These are phyloP conservation scores for Microdochium paspali DNA, from an alignment of 2,329 filamentous ascomycete species.

Conservation along the genomic window DNA sequence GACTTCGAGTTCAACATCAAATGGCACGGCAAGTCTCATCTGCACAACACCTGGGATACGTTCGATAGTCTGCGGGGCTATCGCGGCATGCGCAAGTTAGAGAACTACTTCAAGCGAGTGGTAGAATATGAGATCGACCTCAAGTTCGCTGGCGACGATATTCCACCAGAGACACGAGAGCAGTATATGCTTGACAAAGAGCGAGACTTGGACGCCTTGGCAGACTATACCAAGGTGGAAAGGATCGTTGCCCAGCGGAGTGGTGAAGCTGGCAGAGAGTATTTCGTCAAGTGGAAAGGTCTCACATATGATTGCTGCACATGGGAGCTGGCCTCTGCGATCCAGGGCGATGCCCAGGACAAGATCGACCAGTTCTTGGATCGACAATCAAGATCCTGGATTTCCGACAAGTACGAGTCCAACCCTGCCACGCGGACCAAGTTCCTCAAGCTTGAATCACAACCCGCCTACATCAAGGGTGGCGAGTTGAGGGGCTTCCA, in stretches of 20 bases:
- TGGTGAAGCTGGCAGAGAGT: conserved; percentile 74
- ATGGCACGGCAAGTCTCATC: conserved; percentile 92
- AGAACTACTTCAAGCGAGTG: conserved; percentile 87
- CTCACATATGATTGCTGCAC: conserved; percentile 90
- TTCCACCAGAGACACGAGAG: conserved; percentile 77
- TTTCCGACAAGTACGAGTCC: conserved; percentile 69
- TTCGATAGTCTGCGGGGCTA: conserved; percentile 65
- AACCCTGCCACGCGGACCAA: conserved; percentile 65
- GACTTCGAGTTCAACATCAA: conserved; percentile 93
- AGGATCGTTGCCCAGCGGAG: conserved; percentile 79
- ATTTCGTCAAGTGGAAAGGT: conserved; percentile 95
- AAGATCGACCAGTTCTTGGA: conserved; percentile 90
- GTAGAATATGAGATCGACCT: conserved; percentile 74
- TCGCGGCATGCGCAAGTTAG: conserved; percentile 78
- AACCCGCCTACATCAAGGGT: conserved; percentile 76
- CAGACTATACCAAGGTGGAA: conserved; percentile 87
- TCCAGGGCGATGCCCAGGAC: conserved; percentile 71
- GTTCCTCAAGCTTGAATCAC: conserved; percentile 66
- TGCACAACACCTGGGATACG: conserved; percentile 92
- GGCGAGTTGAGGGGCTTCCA: conserved; percentile 90
- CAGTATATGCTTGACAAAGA: conserved; percentile 95
- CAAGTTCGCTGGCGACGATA: conserved; percentile 61
- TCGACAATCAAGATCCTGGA: conserved; percentile 69
- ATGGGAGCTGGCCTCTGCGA: conserved; percentile 73
- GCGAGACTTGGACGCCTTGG: conserved; percentile 76